Base-by-base conservation (phyloP, 306 rosid species). In the Lotus japonicus region DNA sequence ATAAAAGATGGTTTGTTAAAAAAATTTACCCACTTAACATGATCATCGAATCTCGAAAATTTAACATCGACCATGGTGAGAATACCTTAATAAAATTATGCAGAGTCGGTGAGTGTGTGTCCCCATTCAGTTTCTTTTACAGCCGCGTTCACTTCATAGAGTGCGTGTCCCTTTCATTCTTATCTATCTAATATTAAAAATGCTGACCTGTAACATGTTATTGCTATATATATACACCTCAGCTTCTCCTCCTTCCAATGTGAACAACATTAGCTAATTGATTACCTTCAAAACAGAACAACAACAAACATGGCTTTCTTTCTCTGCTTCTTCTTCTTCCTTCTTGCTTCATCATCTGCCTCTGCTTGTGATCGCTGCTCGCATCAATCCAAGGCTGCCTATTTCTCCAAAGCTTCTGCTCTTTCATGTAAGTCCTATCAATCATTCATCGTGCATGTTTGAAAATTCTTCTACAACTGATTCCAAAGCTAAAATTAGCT, bases 351-450 rank as follows among this genome's bases (percentile, higher is more conserved):
- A 6, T 80, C 89, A 8, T 80, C 97, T 14, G 86, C 81, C 0
- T 2, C 76, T 11, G 97, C 94, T 39, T 91, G 97, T 23, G 89
- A 91, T 79, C 87, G 94, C 5, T 92, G 98, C 17, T 14, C 82
- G 1, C 81, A 84, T 28, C 86, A 80, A 70, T 48, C 90, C 58
- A 90, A 77, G 70, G 91, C 90, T 44, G 62, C 91, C 2, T 80
- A 44, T 70, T 90, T 87, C 83, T 66, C 82, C 43, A 77, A 67
- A 60, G 77, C 78, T 6, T 70, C 91, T 33, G 65, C 89, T 5
- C 90, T 88, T 72, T 85, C 98, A 56, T 67, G 98, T 89, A 82
- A 68, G 11, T 31, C 5, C 60, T 10, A 43, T 2, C 56, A 33
- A 55, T n/a, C 21, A 23, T 59, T 51, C 35, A 3, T 17, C 1